Evolutionary conservation across 805 yeast species (phyloP).

Genomic region (Suhomyces pyralidae): DNA sequence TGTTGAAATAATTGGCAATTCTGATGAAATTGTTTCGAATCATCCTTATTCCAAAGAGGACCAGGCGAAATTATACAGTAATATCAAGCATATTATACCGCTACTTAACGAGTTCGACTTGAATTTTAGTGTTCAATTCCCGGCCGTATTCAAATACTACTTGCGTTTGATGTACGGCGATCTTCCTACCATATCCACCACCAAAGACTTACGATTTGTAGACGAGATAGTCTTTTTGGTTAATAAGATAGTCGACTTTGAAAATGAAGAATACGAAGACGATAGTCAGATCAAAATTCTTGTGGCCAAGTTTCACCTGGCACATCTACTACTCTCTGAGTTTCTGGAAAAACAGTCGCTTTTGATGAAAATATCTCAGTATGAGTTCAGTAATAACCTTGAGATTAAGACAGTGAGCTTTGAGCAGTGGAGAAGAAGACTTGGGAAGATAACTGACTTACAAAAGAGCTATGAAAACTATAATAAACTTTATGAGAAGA

Average conservation of each 20-base stretch:
- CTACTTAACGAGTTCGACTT: constrained; percentile 25
- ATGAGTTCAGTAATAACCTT: constrained; percentile 9
- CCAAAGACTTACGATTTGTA: constrained; percentile 22
- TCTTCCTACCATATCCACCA: constrained; percentile 15
- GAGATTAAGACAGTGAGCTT: constrained; percentile 5
- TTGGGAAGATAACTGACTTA: background rate
- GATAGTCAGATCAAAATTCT: constrained; percentile 15
- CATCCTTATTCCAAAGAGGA: constrained; percentile 15
- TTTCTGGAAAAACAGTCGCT: constrained; percentile 9
- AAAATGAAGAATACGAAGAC: constrained; percentile 18
- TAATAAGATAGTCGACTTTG: constrained; percentile 27
- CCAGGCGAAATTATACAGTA: constrained; percentile 12
- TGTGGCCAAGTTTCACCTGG: constrained; percentile 19
- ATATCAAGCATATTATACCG: constrained; percentile 20
- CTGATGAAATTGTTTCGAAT: too few relatives aligned
- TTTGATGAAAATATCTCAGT: constrained; percentile 29
- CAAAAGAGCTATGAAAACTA: background rate
- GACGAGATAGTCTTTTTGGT: constrained; percentile 17
- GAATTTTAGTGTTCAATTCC: constrained; percentile 21
- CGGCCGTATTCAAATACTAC: constrained; percentile 21
- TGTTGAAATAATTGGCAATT: too few relatives aligned
- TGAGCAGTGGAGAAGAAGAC: constrained; percentile 21
- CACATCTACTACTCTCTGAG: constrained; percentile 21
- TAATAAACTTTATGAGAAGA: background rate
- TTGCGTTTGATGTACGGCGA: constrained; percentile 18